Evolutionary conservation across 768 basidiomycete genomes (phyloP).

Genomic region (Pleurotus pulmonarius): DNA sequence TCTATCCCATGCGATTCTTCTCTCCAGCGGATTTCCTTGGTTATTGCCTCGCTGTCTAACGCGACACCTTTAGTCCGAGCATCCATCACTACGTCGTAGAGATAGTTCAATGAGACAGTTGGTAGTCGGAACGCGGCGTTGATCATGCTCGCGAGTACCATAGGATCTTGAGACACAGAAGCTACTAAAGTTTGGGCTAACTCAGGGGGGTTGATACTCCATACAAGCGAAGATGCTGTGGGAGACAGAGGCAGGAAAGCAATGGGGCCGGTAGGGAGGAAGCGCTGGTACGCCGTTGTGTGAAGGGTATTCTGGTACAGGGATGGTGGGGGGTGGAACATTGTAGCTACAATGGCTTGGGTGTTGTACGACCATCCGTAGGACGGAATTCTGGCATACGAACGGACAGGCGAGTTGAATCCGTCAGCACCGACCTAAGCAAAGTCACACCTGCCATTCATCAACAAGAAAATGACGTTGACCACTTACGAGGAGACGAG

Average conservation of each 20-base stretch:
- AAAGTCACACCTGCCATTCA: background rate
- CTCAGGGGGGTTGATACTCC: constrained; percentile 76
- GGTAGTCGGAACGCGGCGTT: constrained; percentile 91
- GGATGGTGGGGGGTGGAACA: constrained; percentile 66
- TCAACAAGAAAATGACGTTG: background rate
- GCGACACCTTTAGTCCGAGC: constrained; percentile 39
- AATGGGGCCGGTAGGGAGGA: constrained; percentile 92
- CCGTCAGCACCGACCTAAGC: constrained; percentile 91
- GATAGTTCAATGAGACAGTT: constrained; percentile 63
- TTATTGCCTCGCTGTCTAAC: constrained; percentile 46
- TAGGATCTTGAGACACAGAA: constrained; percentile 40
- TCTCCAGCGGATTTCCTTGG: constrained; percentile 66
- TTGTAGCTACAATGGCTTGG: constrained; percentile 86
- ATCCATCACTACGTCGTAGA: constrained; percentile 60
- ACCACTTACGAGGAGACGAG: constrained; percentile 67
- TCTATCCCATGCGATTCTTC: constrained; percentile 70
- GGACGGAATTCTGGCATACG: constrained; percentile 79
- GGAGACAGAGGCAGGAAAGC: constrained; percentile 89
- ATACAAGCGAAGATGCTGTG: constrained; percentile 83
- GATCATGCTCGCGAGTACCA: constrained; percentile 68
- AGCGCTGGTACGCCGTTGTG: constrained; percentile 87
- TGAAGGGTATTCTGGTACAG: constrained; percentile 58
- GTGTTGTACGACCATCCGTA: constrained; percentile 92
- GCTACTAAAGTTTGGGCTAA: constrained; percentile 71
- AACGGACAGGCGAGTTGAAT: constrained; percentile 87